A percentile compares a stretch with the other conserved stretches of the same genome.
These are phyloP conservation scores for Fusarium devonianum DNA, from an alignment of 2,329 filamentous ascomycete species.

Conservation along the genomic window DNA sequence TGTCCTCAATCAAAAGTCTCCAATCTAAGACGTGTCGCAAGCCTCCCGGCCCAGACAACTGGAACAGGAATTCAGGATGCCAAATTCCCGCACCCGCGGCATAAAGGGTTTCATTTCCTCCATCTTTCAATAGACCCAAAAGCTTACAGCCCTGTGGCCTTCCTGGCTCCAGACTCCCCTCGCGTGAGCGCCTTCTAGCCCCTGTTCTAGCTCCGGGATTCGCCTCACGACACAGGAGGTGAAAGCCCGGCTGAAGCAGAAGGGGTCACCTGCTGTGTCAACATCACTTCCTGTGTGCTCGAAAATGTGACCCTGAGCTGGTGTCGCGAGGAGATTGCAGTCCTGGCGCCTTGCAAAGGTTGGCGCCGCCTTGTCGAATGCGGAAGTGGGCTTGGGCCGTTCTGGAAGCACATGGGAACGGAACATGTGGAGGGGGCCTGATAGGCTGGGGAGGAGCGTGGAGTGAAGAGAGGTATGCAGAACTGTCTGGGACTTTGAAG, in stretches of 20 bases:
- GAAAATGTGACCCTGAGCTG: background rate
- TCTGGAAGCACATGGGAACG: background rate
- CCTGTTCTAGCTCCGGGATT: background rate
- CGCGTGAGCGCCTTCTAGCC: background rate
- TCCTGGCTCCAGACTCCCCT: background rate
- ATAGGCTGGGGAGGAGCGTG: background rate
- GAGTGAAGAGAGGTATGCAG: background rate
- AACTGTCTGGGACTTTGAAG: background rate
- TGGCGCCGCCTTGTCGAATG: conserved; percentile 23
- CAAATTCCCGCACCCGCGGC: background rate
- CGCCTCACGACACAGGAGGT: background rate
- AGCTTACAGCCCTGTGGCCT: background rate
- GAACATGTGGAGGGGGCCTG: background rate
- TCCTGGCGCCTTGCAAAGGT: background rate
- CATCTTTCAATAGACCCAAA: no score
- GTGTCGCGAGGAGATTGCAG: background rate
- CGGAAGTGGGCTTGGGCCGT: conserved; percentile 6
- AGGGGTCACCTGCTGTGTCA: no score
- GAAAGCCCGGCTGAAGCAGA: background rate
- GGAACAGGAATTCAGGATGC: background rate
- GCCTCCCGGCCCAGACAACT: background rate
- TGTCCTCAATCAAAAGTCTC: background rate
- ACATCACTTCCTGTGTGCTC: background rate
- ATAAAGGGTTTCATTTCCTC: background rate
- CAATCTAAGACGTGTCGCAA: background rate